Evolutionary conservation across 192 early-diverging fungal genomes (phyloP).

Genomic region (Coemansia sp.): DNA sequence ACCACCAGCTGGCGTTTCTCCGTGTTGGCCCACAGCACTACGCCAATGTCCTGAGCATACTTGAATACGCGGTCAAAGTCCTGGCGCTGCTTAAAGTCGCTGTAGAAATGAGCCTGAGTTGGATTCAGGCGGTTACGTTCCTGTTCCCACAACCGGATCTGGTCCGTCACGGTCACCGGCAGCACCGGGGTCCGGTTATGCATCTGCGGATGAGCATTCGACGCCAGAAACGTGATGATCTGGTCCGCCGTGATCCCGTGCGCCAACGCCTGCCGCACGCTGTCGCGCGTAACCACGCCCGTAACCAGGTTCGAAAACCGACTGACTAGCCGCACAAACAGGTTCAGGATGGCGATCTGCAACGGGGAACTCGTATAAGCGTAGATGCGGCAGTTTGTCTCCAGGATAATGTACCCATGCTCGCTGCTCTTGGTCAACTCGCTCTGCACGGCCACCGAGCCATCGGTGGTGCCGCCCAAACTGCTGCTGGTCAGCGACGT

Average conservation of each 20-base stretch:
- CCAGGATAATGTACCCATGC: slow-evolving; percentile 84
- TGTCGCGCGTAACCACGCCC: slow-evolving; percentile 80
- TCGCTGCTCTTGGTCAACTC: slow-evolving; percentile 34
- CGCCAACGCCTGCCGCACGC: slow-evolving; percentile 70
- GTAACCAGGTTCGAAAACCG: slow-evolving; percentile 91
- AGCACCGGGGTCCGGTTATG: slow-evolving; percentile 71
- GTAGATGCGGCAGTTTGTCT: slow-evolving; percentile 93
- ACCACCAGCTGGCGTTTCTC: slow-evolving; percentile 69
- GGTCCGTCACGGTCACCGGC: slow-evolving; percentile 89
- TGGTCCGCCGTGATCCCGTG: slow-evolving; percentile 94
- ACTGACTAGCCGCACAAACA: slow-evolving; percentile 78
- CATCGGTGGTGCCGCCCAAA: slow-evolving; percentile 27
- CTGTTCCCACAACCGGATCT: slow-evolving; percentile 94
- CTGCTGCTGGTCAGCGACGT: slow-evolving; percentile 70
- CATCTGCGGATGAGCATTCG: slow-evolving; percentile 93
- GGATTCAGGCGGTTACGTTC: slow-evolving; percentile 76
- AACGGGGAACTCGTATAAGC: slow-evolving; percentile 93
- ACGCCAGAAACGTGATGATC: slow-evolving; percentile 83
- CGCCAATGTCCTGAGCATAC: slow-evolving; percentile 71
- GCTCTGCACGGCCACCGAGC: background rate
- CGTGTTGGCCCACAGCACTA: slow-evolving; percentile 70
- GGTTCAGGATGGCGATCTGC: slow-evolving; percentile 86
- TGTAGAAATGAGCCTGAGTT: slow-evolving; percentile 62
- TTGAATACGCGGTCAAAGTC: slow-evolving; percentile 70
- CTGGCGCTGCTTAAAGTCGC: slow-evolving; percentile 60